Evolutionary conservation across 202 grass and related monocot genomes (phyloP), one percentile per base, ranked within the genome.

Genomic region (Alloteropsis angusta): DNA sequence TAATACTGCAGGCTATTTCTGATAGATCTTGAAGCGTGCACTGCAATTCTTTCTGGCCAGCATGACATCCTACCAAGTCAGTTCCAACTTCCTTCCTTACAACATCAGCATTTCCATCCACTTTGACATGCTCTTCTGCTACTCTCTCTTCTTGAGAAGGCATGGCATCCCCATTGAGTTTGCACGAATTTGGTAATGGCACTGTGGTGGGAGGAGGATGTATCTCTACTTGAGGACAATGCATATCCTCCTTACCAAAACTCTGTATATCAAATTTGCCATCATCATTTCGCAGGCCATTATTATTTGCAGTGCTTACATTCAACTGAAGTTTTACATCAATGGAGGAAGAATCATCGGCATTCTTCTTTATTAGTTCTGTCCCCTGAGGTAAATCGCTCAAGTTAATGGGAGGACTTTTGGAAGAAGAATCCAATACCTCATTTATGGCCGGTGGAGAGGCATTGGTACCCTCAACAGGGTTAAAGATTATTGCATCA

Each of bases 1-100:
- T 83, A 81, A 84, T 85, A 60, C 72, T 80, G 65, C 80, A 87
- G 42, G 85, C 88, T 67, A 88, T 78, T 80, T 91, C 86, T 60
- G 92, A 92, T 16, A 92, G 44, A 89, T 85, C 83, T 79, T 88
- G 81, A 77, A 89, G 86, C 0, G 86, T 80, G 73, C 77, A 92
- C 32, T 70, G 54, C 58, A 83, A 81, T 34, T 80, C 82, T 65
- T 92, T 80, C 45, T 84, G 86, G 1, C 12, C 54, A 30, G 62
- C 43, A 62, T 77, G 60, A 26, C 21, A 83, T 52, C 57, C 75
- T 65, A 47, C 21, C 6, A 75, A 72, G 28, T 75, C 62, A 54
- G 39, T 59, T 61, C 12, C 21, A 3, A 39, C 50, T 59, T 61
- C 75, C 26, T 72, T 80, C 30, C 22, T 82, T 72, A 37, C 67